Conservation (phyloP, 345 rosid genomes). For the Linum tenue region DNA sequence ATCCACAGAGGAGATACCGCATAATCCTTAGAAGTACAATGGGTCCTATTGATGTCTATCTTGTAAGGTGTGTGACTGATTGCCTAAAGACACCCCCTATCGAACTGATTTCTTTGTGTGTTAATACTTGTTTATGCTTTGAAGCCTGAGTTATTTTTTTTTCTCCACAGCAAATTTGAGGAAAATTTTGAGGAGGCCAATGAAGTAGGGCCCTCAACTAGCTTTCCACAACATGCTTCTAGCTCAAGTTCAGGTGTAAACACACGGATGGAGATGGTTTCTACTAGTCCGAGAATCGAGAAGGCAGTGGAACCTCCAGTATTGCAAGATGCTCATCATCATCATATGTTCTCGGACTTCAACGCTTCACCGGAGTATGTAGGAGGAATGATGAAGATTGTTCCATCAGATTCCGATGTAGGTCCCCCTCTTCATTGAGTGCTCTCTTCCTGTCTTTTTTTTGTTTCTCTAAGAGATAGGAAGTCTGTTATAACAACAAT, state of each 20-base stretch:
- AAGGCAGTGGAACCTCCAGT: constrained; percentile 34
- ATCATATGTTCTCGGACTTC: constrained; percentile 40
- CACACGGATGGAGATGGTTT: constrained; percentile 30
- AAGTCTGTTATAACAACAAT: not conserved
- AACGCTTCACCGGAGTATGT: constrained; percentile 56
- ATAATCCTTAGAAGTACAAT: constrained; percentile 89
- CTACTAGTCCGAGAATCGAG: constrained; percentile 23
- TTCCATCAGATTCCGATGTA: constrained; percentile 76
- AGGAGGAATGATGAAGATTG: constrained; percentile 85
- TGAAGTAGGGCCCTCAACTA: constrained; percentile 38
- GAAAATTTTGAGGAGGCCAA: constrained; percentile 76
- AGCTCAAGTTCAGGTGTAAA: constrained; percentile 54
- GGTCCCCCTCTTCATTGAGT: constrained; percentile 21
- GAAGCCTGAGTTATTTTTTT: not conserved
- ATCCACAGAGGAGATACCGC: constrained; percentile 80
- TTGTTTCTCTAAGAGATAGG: too few relatives aligned
- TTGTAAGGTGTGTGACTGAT: constrained; percentile 61
- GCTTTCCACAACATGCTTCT: constrained; percentile 42
- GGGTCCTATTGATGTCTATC: constrained; percentile 95
- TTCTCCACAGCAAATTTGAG: constrained; percentile 64
- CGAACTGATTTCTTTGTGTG: not conserved
- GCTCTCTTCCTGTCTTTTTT: not conserved
- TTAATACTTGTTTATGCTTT: not conserved
- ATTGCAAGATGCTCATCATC: constrained; percentile 30
- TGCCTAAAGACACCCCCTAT: not conserved